Percentiles rank a stretch among this genome's conserved stretches.
phyloP scores from a whole-genome alignment of 805 yeast genomes.

The Candida adriatica region DNA sequence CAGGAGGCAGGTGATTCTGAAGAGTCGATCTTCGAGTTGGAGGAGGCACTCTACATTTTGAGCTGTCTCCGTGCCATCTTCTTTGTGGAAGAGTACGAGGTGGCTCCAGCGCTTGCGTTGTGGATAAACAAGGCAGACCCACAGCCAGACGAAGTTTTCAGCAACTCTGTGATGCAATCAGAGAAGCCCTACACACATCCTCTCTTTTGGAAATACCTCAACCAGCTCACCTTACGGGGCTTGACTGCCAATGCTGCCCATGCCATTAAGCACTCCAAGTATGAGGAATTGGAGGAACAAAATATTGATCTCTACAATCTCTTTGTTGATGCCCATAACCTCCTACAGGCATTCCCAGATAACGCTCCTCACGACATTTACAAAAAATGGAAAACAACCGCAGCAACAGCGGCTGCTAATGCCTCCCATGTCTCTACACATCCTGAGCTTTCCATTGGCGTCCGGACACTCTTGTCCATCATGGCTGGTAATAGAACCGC shows the following conservation, averaged over 20 bases:
- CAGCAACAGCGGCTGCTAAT: slow-evolving; percentile 19
- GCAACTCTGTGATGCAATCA: slow-evolving; percentile 36
- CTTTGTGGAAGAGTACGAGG: slow-evolving; percentile 31
- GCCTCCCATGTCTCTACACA: slow-evolving; percentile 18
- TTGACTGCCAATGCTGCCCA: slow-evolving; percentile 47
- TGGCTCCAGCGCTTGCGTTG: slow-evolving; percentile 36
- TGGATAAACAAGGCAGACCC: slow-evolving; percentile 73
- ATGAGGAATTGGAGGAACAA: slow-evolving; percentile 28
- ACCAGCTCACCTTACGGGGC: slow-evolving; percentile 56
- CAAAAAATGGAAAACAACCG: slow-evolving; percentile 32
- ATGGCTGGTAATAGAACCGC: slow-evolving; percentile 34
- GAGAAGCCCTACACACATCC: slow-evolving; percentile 42
- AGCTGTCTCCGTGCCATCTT: slow-evolving; percentile 51
- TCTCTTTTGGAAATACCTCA: slow-evolving; percentile 56
- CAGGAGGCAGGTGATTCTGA: slow-evolving; percentile 25
- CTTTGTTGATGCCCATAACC: slow-evolving; percentile 26
- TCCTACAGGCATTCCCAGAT: slow-evolving; percentile 31
- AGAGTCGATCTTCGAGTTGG: slow-evolving; percentile 30
- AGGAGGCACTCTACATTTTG: slow-evolving; percentile 44
- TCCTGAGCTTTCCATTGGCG: slow-evolving; percentile 17
- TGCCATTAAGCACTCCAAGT: slow-evolving; percentile 39
- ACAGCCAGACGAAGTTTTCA: slow-evolving; percentile 48
- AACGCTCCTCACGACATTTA: slow-evolving; percentile 24
- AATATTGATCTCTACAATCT: slow-evolving; percentile 24
- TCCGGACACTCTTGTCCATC: slow-evolving; percentile 27